These are phyloP conservation scores for Teunomyces stri DNA, from an alignment of 805 yeast species.

Conservation along the genomic window DNA sequence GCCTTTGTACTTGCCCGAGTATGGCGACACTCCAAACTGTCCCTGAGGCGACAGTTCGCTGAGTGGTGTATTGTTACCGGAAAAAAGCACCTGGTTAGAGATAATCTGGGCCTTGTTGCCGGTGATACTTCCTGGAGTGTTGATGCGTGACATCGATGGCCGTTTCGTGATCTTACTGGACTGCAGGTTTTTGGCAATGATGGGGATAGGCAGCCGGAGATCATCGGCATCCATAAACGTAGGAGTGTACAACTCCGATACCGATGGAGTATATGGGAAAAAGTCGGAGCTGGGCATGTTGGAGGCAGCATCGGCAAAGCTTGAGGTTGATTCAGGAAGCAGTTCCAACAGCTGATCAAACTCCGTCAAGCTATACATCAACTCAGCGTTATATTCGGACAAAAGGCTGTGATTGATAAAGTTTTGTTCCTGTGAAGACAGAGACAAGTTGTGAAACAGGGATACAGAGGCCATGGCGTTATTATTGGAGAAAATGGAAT, in stretches of 20 bases:
- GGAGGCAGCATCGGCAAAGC: not conserved
- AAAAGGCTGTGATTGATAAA: slow-evolving; percentile 5
- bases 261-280: slow-evolving; percentile 13
- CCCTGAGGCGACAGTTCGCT: slow-evolving; percentile 10
- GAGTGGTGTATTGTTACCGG: slow-evolving; percentile 7
- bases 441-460: slow-evolving; percentile 7
- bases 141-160: slow-evolving; percentile 16
- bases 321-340: slow-evolving; percentile 21
- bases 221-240: slow-evolving; percentile 6
- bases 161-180: slow-evolving; percentile 16
- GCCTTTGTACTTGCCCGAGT: slow-evolving; percentile 19
- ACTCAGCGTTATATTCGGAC: slow-evolving; percentile 14
- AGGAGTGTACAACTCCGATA: slow-evolving; percentile 14
- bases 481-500: slow-evolving; percentile 13
- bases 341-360: slow-evolving; percentile 28
- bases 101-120: slow-evolving; percentile 17
- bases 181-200: not conserved
- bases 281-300: not conserved
- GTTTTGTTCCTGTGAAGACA: slow-evolving; percentile 8
- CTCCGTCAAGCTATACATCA: slow-evolving; percentile 22
- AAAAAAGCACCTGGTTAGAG: slow-evolving; percentile 7
- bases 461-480: slow-evolving; percentile 15
- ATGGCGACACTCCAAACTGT: slow-evolving; percentile 17
- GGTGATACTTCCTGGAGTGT: slow-evolving; percentile 9
- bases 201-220: slow-evolving; percentile 7